Conservation (phyloP, 2,329 filamentous ascomycete genomes). For the Fusarium luffae region DNA sequence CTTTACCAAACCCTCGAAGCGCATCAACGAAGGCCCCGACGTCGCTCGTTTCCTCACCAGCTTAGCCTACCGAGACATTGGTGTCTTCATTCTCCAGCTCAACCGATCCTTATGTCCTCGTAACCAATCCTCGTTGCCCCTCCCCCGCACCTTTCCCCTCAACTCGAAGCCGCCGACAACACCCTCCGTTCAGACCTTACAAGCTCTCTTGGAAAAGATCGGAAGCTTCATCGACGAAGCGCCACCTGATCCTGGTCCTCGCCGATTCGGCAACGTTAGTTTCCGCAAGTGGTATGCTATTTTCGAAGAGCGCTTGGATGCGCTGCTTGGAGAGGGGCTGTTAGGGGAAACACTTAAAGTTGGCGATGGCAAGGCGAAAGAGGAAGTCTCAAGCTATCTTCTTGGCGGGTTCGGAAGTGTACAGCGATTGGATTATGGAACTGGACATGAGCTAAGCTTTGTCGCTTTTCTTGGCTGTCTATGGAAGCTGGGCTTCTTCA, state of each 20-base stretch:
- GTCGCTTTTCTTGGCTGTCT: constrained; percentile 88
- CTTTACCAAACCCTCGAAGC: constrained; percentile 79
- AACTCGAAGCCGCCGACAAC: constrained; percentile 56
- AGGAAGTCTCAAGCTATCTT: constrained; percentile 82
- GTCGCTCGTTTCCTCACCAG: constrained; percentile 83
- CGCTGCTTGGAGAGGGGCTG: constrained; percentile 45
- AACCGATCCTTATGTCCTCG: constrained; percentile 87
- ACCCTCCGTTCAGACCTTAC: constrained; percentile 71
- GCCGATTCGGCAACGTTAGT: constrained; percentile 91
- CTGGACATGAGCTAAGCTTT: constrained; percentile 95
- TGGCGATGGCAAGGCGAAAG: constrained; percentile 60
- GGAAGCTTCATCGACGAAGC: constrained; percentile 77
- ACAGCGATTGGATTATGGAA: constrained; percentile 93
- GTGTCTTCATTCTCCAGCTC: constrained; percentile 87
- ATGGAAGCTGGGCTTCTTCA: constrained; percentile 90
- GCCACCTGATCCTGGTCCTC: constrained; percentile 85
- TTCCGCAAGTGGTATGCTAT: constrained; percentile 86
- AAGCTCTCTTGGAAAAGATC: constrained; percentile 72
- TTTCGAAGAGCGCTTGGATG: constrained; percentile 68
- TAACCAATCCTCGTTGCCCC: constrained; percentile 52
- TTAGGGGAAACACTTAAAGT: constrained; percentile 48
- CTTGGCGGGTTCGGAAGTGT: constrained; percentile 88
- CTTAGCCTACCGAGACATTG: constrained; percentile 86
- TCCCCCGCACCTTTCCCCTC: constrained; percentile 55
- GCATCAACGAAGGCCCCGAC: constrained; percentile 86